A percentile compares a stretch with the other conserved stretches of the same genome.
Conservation (phyloP, 2,329 filamentous ascomycete genomes). For the Cadophora sp. region DNA sequence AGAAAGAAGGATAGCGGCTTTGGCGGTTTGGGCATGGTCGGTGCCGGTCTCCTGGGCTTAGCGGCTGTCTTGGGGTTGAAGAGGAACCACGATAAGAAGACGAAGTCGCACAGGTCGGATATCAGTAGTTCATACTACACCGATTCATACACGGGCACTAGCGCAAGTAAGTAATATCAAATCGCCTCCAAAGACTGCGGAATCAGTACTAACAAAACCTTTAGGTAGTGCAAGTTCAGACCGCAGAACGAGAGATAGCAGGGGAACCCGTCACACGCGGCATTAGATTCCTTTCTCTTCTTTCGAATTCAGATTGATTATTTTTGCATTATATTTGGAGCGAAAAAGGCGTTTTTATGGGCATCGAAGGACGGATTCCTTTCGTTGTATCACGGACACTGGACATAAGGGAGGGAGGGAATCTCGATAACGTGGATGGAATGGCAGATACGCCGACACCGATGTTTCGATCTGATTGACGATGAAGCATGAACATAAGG, state of each 20-base stretch:
- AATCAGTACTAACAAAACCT: conserved; percentile 29
- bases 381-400: conserved; percentile 1
- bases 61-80: conserved; percentile 43
- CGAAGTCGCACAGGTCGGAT: conserved; percentile 35
- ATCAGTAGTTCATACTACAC: conserved; percentile 43
- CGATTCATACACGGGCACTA: conserved; percentile 44
- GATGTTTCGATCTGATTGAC: background rate
- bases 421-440: conserved; percentile 9
- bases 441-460: background rate
- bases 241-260: conserved; percentile 38
- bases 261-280: conserved; percentile 26
- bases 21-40: conserved; percentile 58
- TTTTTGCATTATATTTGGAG: conserved; percentile 16
- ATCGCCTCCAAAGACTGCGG: background rate
- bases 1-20: conserved; percentile 60
- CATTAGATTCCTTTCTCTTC: conserved; percentile 8
- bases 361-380: background rate
- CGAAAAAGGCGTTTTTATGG: conserved; percentile 18
- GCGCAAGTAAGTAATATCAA: conserved; percentile 40
- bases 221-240: conserved; percentile 43
- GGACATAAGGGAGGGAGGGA: background rate
- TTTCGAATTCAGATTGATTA: background rate
- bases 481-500: conserved; percentile 12
- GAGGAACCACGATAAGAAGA: conserved; percentile 38
- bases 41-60: conserved; percentile 40